Evolutionary conservation across 345 rosid species (phyloP).

Genomic region (Arabidopsis suecica): DNA sequence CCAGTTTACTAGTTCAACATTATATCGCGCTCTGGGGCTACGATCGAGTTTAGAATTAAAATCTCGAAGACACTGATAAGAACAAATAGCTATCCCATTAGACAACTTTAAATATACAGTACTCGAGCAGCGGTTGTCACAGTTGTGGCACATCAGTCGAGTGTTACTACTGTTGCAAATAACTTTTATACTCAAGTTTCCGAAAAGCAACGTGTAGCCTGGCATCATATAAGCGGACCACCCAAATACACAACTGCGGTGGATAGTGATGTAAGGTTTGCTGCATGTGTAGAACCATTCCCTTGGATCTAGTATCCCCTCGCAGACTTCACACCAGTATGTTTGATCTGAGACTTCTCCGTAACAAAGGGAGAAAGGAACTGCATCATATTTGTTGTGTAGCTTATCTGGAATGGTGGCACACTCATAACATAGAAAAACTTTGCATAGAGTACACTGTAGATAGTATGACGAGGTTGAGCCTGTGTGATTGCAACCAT

Average conservation of each 20-base stretch:
- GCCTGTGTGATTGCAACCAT: too few relatives aligned
- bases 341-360: not conserved
- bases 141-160: not conserved
- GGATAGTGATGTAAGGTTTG: not conserved
- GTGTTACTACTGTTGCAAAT: not conserved
- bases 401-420: slow-evolving; percentile 5
- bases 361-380: not conserved
- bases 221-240: not conserved
- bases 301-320: not conserved
- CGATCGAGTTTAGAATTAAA: too few relatives aligned
- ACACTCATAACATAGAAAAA: not conserved
- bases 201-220: not conserved
- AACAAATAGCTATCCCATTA: not conserved
- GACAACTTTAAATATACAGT: not conserved
- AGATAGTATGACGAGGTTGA: too few relatives aligned
- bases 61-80: too few relatives aligned
- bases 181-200: not conserved
- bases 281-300: not conserved
- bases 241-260: not conserved
- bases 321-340: not conserved
- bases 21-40: too few relatives aligned
- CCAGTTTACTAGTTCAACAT: too few relatives aligned
- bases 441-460: not conserved
- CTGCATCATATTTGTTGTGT: not conserved
- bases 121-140: not conserved